phyloP scores from a whole-genome alignment of 1,284 basidiomycete genomes.

The Athelia psychrophila region DNA sequence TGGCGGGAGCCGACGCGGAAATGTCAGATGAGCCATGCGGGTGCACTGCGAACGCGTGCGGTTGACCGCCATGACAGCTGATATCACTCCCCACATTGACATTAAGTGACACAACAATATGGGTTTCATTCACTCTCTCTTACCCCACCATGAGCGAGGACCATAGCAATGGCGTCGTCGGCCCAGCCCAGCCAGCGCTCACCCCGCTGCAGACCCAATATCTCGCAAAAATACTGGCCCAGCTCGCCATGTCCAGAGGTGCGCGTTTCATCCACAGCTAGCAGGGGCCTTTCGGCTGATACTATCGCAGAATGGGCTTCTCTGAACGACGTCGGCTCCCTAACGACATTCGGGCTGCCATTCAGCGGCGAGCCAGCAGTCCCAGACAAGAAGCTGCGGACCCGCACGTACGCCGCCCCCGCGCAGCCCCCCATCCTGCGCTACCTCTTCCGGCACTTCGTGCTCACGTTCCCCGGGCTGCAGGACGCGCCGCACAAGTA shows the following conservation, averaged over 20 bases:
- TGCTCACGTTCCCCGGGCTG: background rate
- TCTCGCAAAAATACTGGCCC: background rate
- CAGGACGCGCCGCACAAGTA: background rate
- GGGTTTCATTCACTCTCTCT: too few relatives aligned
- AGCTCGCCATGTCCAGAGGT: background rate
- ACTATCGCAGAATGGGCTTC: background rate
- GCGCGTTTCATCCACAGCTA: background rate
- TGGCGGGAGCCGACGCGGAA: too few relatives aligned
- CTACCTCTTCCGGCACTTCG: background rate
- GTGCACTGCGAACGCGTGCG: too few relatives aligned
- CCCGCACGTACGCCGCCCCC: background rate
- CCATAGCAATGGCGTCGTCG: background rate
- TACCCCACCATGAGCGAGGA: too few relatives aligned
- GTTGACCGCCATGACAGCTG: too few relatives aligned
- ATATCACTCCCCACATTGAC: too few relatives aligned
- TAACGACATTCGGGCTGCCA: background rate
- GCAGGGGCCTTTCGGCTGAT: background rate
- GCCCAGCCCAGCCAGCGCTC: background rate
- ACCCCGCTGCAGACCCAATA: background rate
- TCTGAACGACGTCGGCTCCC: background rate
- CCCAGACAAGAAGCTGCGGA: conserved; percentile 1
- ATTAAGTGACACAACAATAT: too few relatives aligned
- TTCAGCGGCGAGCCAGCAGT: background rate
- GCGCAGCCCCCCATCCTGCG: background rate
- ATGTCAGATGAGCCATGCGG: too few relatives aligned